Base-by-base conservation (phyloP, 2,329 filamentous ascomycete species). In the Neonectria sp. region DNA sequence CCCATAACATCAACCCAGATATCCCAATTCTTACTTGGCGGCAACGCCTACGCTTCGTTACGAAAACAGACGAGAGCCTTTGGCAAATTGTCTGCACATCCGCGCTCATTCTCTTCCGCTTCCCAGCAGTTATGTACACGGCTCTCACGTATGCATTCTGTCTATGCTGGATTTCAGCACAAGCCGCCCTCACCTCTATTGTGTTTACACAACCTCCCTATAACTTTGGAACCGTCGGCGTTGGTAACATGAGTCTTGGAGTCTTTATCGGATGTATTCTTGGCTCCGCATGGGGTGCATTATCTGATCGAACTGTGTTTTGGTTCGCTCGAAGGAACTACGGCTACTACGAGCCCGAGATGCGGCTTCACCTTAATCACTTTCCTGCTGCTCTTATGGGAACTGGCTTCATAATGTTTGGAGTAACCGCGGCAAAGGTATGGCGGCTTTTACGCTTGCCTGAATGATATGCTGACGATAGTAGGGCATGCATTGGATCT, bases 281-380 rank as follows among this genome's bases (percentile, higher is more conserved):
- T 8, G 82, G 82, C 0, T 70, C 73, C 0, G 12, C 81, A 0
- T 82, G 79, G 1, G 73, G 80, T 2, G 70, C 76, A 2, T 15
- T 84, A 2, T 76, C 77, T 0, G 82, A 85, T 60, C 72, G 75
- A 65, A 77, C 76, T 0, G 79, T 82, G 51, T 27, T 80, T 3
- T 76, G 73, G 58, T 75, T 82, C n/a, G 74, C 83, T 0, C 74
- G 74, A 12, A 72, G 76, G 2, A 83, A 83, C 9, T 72, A 75
- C 1, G 82, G 82, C 3, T 77, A 80, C 33, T 84, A 80, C 55
- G 82, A 84, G 62, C 82, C 82, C 0, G 83, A 84, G 63, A 83
- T 83, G 75, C 75, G 83, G 1, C 71, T 84, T 3, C 81, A 76
- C 29, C 21, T 70, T 3, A 49, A 69, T 12, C 64, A 67, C 4